These are phyloP conservation scores for Mucor piriformis DNA, from an alignment of 371 early-diverging fungal genomes.

Conservation along the genomic window DNA sequence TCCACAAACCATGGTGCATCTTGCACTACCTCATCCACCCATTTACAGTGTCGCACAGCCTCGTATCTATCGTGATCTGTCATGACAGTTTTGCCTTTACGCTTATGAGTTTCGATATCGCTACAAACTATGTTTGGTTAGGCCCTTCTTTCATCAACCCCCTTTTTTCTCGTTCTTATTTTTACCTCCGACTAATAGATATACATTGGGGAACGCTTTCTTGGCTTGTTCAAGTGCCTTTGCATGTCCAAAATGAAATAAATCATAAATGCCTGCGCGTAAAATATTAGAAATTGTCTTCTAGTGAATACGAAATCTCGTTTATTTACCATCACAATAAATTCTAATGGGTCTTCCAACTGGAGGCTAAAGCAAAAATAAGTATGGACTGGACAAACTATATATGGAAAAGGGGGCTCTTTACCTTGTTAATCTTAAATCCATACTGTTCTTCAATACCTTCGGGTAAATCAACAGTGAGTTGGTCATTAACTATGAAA, in stretches of 20 bases:
- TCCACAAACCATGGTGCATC: constrained; percentile 93
- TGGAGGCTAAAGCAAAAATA: constrained; percentile 71
- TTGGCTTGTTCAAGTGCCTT: constrained; percentile 94
- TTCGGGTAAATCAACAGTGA: constrained; percentile 19
- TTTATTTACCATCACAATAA: constrained; percentile 79
- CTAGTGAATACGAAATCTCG: no score
- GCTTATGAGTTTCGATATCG: constrained; percentile 82
- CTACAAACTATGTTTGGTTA: constrained; percentile 66
- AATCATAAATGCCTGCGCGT: constrained; percentile 84
- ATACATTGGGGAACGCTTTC: constrained; percentile 85
- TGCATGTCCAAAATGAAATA: constrained; percentile 97
- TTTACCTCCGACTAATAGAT: constrained; percentile 89
- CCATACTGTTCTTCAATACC: constrained; percentile 35
- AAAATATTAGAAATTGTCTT: neutral
- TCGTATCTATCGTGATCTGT: constrained; percentile 89
- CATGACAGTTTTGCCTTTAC: constrained; percentile 95
- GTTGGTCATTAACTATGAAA: constrained; percentile 21
- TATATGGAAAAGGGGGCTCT: neutral
- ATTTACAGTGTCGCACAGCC: constrained; percentile 91
- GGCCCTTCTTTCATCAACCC: neutral
- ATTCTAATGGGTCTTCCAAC: constrained; percentile 79
- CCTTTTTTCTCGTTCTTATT: neutral
- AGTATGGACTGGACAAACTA: neutral
- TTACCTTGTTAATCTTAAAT: constrained; percentile 34
- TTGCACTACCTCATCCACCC: constrained; percentile 94